Evolutionary conservation across 192 early-diverging fungal species (phyloP).

Genomic region (Rhizophlyctis rosea): DNA sequence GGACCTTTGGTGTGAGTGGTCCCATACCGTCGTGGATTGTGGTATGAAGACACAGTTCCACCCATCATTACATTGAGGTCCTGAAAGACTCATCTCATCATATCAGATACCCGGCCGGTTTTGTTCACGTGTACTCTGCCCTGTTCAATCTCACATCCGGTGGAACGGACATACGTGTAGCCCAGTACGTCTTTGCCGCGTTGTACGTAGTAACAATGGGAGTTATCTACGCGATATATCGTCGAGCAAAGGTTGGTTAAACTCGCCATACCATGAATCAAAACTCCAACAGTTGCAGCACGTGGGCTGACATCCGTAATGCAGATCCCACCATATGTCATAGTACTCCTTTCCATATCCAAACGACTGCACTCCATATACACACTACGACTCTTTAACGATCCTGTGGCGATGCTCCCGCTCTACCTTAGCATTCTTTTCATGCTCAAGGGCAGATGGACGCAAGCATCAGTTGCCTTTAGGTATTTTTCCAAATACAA

Average conservation of each 20-base stretch:
- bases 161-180: conserved; percentile 66
- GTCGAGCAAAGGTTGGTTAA: conserved; percentile 42
- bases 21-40: background rate
- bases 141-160: conserved; percentile 66
- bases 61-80: conserved; percentile 10
- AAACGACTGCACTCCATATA: conserved; percentile 93
- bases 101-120: conserved; percentile 92
- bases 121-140: conserved; percentile 79
- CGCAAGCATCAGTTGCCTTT: conserved; percentile 54
- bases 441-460: conserved; percentile 53
- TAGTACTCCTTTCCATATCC: conserved; percentile 68
- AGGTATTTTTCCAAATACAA: conserved; percentile 59
- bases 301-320: background rate
- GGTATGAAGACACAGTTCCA: conserved; percentile 13
- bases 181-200: conserved; percentile 81
- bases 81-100: too few species aligned
- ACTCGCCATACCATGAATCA: too few species aligned
- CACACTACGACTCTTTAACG: conserved; percentile 90
- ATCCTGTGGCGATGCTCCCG: conserved; percentile 84
- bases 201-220: conserved; percentile 68
- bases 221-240: conserved; percentile 69
- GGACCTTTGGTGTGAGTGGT: conserved; percentile 80
- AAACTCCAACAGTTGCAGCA: too few species aligned
- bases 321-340: conserved; percentile 62
- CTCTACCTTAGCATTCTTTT: conserved; percentile 67